Percentiles rank a stretch among this genome's conserved stretches.
Evolutionary conservation across 1,139 yeast genomes (phyloP).

Genomic region (Trichomonascaceae sp.): DNA sequence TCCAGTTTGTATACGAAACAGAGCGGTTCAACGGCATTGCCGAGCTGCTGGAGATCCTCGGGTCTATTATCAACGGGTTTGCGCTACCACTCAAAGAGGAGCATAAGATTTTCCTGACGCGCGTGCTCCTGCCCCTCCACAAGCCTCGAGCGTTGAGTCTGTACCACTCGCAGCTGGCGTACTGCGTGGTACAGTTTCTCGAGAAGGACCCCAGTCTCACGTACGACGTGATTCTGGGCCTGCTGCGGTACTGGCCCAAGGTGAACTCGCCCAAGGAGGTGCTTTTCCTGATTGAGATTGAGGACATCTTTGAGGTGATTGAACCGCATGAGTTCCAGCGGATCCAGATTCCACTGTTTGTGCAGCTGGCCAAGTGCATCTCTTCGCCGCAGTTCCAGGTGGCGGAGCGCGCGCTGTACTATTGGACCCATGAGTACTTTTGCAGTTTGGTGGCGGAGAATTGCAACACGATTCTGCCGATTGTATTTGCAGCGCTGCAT

Average conservation of each 20-base stretch:
- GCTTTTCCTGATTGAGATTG: constrained; percentile 89
- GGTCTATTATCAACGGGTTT: constrained; percentile 93
- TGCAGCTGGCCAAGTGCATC: constrained; percentile 88
- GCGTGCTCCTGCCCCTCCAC: constrained; percentile 88
- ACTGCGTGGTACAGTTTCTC: constrained; percentile 90
- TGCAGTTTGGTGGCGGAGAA: constrained; percentile 77
- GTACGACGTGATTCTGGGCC: constrained; percentile 89
- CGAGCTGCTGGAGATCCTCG: constrained; percentile 85
- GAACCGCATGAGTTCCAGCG: constrained; percentile 87
- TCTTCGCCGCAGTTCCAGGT: constrained; percentile 96
- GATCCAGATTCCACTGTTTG: constrained; percentile 86
- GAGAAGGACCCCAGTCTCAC: constrained; percentile 88
- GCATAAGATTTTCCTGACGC: constrained; percentile 78
- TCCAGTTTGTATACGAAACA: constrained; percentile 90
- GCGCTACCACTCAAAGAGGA: constrained; percentile 96
- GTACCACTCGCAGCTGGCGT: constrained; percentile 93
- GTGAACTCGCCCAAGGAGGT: constrained; percentile 91
- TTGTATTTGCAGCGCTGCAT: constrained; percentile 79
- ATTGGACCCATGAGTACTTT: constrained; percentile 92
- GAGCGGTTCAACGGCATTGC: constrained; percentile 94
- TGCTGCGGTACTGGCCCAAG: constrained; percentile 94
- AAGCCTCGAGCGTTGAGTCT: constrained; percentile 78
- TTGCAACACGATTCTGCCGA: constrained; percentile 86
- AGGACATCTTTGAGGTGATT: constrained; percentile 92
- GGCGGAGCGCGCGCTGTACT: constrained; percentile 85